Evolutionary conservation across 2,329 filamentous ascomycete species (phyloP).

Genomic region (Beauveria australis): DNA sequence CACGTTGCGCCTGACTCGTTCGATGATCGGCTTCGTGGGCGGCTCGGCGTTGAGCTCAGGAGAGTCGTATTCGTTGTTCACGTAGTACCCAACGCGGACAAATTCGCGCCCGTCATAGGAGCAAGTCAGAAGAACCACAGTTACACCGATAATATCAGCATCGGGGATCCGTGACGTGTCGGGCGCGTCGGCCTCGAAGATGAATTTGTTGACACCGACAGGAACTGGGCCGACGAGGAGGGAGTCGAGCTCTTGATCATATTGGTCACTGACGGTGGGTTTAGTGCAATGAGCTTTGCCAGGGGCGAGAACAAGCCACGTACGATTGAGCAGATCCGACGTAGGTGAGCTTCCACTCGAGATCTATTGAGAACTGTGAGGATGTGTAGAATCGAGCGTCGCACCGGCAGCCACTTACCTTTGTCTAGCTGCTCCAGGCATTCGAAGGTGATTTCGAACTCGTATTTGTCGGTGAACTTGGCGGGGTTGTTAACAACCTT

Average conservation of each 20-base stretch:
- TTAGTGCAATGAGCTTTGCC: slow-evolving; percentile 1
- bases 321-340: slow-evolving; percentile 97
- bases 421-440: slow-evolving; percentile 92
- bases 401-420: slow-evolving; percentile 43
- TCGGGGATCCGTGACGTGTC: slow-evolving; percentile 86
- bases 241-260: slow-evolving; percentile 96
- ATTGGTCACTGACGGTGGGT: slow-evolving; percentile 61
- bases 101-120: slow-evolving; percentile 96
- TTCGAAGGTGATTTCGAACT: slow-evolving; percentile 98
- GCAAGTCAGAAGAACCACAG: slow-evolving; percentile 91
- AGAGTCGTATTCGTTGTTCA: slow-evolving; percentile 97
- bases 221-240: slow-evolving; percentile 96
- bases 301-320: slow-evolving; percentile 29
- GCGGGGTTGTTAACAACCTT: slow-evolving; percentile 97
- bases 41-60: slow-evolving; percentile 85
- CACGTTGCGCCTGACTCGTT: slow-evolving; percentile 86
- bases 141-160: slow-evolving; percentile 92
- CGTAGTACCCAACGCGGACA: slow-evolving; percentile 96
- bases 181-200: slow-evolving; percentile 92
- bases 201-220: slow-evolving; percentile 95
- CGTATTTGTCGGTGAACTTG: slow-evolving; percentile 83
- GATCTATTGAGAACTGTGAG: slow-evolving; percentile 49
- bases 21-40: slow-evolving; percentile 83
- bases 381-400: slow-evolving; percentile 7
- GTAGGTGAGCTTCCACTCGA: slow-evolving; percentile 99